Percentiles rank a stretch among this genome's conserved stretches.
Evolutionary conservation across 2,329 filamentous ascomycete species (phyloP).

Genomic region (Calonectria leucothoes): DNA sequence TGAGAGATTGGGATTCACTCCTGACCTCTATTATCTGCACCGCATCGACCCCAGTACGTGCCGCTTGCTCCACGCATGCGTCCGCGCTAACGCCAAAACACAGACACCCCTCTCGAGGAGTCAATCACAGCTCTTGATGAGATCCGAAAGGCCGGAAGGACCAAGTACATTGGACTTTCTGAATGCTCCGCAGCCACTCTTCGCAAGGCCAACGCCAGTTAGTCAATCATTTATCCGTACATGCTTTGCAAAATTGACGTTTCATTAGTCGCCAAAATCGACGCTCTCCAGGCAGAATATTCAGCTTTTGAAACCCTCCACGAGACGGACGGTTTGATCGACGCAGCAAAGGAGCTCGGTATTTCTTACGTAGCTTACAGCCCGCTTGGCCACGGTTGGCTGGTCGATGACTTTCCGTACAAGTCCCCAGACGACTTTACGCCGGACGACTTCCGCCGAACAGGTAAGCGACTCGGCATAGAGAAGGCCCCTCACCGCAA

Average conservation of each 20-base stretch:
- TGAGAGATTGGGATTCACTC: conserved; percentile 58
- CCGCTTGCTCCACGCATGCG: accelerated
- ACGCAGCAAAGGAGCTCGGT: conserved; percentile 53
- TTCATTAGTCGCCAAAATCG: conserved; percentile 56
- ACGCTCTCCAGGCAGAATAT: conserved; percentile 59
- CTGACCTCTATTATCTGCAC: conserved; percentile 58
- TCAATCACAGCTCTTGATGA: conserved; percentile 59
- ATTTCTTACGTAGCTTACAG: conserved; percentile 59
- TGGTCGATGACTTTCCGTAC: conserved; percentile 56
- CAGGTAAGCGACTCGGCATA: conserved; percentile 37
- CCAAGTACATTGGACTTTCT: conserved; percentile 61
- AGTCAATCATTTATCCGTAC: background rate
- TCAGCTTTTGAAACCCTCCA: conserved; percentile 56
- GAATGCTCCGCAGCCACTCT: conserved; percentile 59
- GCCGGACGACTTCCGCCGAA: conserved; percentile 53
- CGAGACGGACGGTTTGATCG: conserved; percentile 53
- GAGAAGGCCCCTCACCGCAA: background rate
- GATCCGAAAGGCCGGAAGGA: conserved; percentile 58
- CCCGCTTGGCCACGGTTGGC: conserved; percentile 59
- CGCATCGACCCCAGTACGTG: conserved; percentile 56
- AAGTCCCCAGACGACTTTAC: conserved; percentile 59
- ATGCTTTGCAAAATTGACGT: background rate
- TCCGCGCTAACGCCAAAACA: background rate
- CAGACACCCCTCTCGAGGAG: conserved; percentile 57
- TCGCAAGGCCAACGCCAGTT: conserved; percentile 57